A percentile compares a stretch with the other conserved stretches of the same genome.
Conservation (phyloP, 106 monocot species). For the Acorus calamus region DNA sequence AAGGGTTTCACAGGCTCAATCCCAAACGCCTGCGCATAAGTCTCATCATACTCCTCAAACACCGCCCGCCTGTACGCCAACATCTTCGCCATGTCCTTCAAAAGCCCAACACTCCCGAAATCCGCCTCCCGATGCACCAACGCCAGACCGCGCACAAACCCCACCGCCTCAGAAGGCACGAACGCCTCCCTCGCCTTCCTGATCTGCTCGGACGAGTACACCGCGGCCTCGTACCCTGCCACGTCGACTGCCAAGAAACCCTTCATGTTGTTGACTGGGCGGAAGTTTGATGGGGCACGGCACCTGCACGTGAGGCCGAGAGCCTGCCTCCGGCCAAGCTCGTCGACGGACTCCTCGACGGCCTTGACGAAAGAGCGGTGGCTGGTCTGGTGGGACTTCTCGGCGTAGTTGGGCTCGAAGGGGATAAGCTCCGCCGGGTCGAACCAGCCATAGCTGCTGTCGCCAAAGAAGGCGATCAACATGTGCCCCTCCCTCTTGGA, state of each 20-base stretch:
- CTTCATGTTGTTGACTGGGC: constrained; percentile 14
- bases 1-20: constrained; percentile 25
- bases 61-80: constrained; percentile 32
- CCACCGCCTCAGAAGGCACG: constrained; percentile 23
- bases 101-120: constrained; percentile 13
- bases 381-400: constrained; percentile 49
- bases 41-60: constrained; percentile 57
- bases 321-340: constrained; percentile 43
- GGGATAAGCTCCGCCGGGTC: constrained; percentile 66
- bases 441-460: constrained; percentile 97
- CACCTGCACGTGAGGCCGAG: constrained; percentile 65
- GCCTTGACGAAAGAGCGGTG: constrained; percentile 44
- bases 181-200: constrained; percentile 35
- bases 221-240: constrained; percentile 44
- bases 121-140: constrained; percentile 8
- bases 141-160: constrained; percentile 30
- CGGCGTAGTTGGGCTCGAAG: constrained; percentile 45
- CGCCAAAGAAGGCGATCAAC: constrained; percentile 90
- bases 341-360: constrained; percentile 71
- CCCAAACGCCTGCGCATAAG: constrained; percentile 64
- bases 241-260: constrained; percentile 57
- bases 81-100: constrained; percentile 17
- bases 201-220: constrained; percentile 60
- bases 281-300: constrained; percentile 33
- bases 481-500: constrained; percentile 41